Evolutionary conservation across 1,284 basidiomycete genomes (phyloP).

Genomic region (Tetrapyrgos nigripes): DNA sequence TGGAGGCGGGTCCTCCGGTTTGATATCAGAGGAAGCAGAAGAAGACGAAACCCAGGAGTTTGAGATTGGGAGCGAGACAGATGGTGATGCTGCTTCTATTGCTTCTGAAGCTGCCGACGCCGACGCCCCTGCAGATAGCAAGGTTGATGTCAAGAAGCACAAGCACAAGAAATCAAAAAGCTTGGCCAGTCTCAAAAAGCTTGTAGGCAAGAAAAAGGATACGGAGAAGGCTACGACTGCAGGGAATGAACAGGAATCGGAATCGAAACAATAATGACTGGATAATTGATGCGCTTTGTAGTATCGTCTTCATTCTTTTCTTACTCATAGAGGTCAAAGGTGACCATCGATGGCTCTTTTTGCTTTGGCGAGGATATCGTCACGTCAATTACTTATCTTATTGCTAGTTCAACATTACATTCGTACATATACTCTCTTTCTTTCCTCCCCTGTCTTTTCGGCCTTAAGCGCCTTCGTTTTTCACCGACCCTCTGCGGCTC

Average conservation of each 20-base stretch:
- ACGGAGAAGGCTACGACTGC: slow-evolving; percentile 36
- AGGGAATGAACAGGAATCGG: slow-evolving; percentile 11
- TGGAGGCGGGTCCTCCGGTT: slow-evolving; percentile 48
- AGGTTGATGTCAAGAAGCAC: slow-evolving; percentile 40
- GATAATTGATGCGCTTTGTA: background rate
- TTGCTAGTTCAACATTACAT: too few species aligned
- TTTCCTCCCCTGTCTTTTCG: too few species aligned
- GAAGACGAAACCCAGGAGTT: slow-evolving; percentile 30
- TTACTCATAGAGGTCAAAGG: too few species aligned
- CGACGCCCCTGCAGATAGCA: slow-evolving; percentile 6
- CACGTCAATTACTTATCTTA: background rate
- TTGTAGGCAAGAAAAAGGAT: slow-evolving; percentile 61
- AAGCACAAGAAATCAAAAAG: slow-evolving; percentile 64
- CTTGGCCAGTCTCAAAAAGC: slow-evolving; percentile 60
- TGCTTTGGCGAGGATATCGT: background rate
- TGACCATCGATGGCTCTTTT: background rate
- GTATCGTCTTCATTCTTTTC: background rate
- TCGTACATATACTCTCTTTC: too few species aligned
- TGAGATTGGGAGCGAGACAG: slow-evolving; percentile 12
- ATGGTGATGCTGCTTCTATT: slow-evolving; percentile 32
- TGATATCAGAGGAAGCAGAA: slow-evolving; percentile 38
- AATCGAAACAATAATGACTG: slow-evolving; percentile 5
- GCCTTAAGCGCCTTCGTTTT: too few species aligned
- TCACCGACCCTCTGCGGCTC: too few species aligned
- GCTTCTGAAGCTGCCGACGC: slow-evolving; percentile 22